Conservation (phyloP, 177 flowering plant species). For the Vitis hybrid region DNA sequence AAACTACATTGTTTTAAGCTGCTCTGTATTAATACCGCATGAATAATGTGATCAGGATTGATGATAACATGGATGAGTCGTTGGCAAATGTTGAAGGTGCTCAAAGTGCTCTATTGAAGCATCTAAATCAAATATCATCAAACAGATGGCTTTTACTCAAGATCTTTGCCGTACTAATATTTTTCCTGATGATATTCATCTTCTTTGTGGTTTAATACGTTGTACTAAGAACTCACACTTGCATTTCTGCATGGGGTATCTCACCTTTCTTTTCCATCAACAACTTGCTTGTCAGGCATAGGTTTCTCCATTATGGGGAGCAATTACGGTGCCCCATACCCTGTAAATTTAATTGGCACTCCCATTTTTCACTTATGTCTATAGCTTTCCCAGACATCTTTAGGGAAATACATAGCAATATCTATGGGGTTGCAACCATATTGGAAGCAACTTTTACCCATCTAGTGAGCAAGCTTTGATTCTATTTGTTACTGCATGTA, state of each 20-base stretch:
- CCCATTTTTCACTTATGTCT: not conserved
- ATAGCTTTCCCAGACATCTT: not conserved
- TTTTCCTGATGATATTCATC: constrained; percentile 66
- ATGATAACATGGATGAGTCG: constrained; percentile 90
- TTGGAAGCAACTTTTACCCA: not conserved
- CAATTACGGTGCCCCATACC: not conserved
- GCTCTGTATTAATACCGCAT: not conserved
- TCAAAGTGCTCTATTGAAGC: constrained; percentile 64
- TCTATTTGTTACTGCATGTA: no score
- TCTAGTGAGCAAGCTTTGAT: not conserved
- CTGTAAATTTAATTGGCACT: not conserved
- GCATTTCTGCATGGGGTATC: not conserved
- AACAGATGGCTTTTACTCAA: constrained; percentile 86
- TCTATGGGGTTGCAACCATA: not conserved
- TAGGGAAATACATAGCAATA: not conserved
- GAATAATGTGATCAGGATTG: constrained; percentile 59
- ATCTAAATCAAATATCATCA: constrained; percentile 71
- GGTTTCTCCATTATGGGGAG: no score
- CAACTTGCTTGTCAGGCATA: not conserved
- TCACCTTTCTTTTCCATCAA: not conserved
- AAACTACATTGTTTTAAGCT: not conserved
- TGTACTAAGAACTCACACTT: not conserved
- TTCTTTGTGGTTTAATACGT: constrained; percentile 55
- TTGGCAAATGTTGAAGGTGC: constrained; percentile 82
- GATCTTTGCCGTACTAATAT: constrained; percentile 67